Evolutionary conservation across 2,329 filamentous ascomycete species (phyloP).

Genomic region (Gnomoniopsis sp.): DNA sequence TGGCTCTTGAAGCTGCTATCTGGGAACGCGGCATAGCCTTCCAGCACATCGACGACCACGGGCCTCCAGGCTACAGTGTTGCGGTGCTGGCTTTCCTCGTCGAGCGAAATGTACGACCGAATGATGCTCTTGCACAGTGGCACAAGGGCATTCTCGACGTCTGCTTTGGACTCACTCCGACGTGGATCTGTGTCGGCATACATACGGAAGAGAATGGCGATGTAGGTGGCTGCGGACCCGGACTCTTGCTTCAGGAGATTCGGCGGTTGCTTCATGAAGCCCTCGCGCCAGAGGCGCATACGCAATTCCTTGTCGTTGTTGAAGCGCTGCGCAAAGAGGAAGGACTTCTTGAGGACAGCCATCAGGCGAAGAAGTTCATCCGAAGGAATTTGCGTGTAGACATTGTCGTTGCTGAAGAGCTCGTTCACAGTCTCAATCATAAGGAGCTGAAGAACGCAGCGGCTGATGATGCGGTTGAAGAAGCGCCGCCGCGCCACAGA

Average conservation of each 20-base stretch:
- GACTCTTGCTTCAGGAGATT: conserved; percentile 97
- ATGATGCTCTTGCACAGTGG: conserved; percentile 96
- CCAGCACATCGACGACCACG: conserved; percentile 93
- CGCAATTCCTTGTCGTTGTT: conserved; percentile 96
- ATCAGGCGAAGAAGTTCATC: conserved; percentile 86
- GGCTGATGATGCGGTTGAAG: conserved; percentile 99
- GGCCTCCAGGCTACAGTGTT: conserved; percentile 97
- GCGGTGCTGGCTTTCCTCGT: conserved; percentile 93
- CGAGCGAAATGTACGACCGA: conserved; percentile 75
- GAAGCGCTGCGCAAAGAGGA: conserved; percentile 94
- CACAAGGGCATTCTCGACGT: conserved; percentile 88
- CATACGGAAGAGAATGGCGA: conserved; percentile 95
- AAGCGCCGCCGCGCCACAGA: conserved; percentile 90
- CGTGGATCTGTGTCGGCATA: conserved; percentile 87
- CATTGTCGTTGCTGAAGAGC: conserved; percentile 93
- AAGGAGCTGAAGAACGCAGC: conserved; percentile 92
- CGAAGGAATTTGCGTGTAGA: conserved; percentile 91
- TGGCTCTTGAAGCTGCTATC: conserved; percentile 75
- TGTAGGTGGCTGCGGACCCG: conserved; percentile 89
- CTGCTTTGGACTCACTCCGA: conserved; percentile 70
- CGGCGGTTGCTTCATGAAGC: conserved; percentile 99
- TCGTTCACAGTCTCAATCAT: conserved; percentile 99
- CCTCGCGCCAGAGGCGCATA: conserved; percentile 91
- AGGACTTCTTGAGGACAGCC: conserved; percentile 91
- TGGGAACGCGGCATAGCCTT: conserved; percentile 86